Evolutionary conservation across 139 green algal species (phyloP), one percentile per base, ranked within the genome.

Genomic region (Haematococcus lacustris): DNA sequence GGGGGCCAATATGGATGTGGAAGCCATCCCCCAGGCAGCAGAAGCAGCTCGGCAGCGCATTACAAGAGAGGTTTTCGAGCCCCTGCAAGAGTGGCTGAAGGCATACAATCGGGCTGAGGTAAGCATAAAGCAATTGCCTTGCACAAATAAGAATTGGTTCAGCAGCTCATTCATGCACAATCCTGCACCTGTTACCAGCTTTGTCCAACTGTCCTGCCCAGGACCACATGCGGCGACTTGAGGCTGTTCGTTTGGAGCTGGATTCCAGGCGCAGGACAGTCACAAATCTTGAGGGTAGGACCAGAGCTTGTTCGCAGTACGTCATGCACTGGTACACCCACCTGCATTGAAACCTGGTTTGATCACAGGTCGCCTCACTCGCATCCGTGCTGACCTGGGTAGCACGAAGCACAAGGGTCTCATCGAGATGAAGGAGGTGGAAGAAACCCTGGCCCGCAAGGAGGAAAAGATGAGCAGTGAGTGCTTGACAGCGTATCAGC

Each of bases 221-320:
- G 80, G 84, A 87, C 47, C 85, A 87, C 57, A 93, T 95, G 89
- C 87, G 80, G 70, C 83, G 80, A 70, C 74, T 96, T 41, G 91
- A 96, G 81, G 68, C 62, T 2, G 77, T 96, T 65, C 73, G 91
- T 0, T 81, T 96, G 43, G 91, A 96, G 78, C 82, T 96, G 51
- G 91, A 96, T 73, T 96, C 90, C 0, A 82, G 91, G 26, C 74
- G 90, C 23, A 76, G 90, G 34, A 96, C 91, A 13, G 91, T 96
- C n/a, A 77, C 76, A 66, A 80, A 77, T 32, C 85, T 96, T 62
- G 68, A 79, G 9, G 78, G 82, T 84, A 40, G 33, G 68, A 41
- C 5, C n/a, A n/a, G n/a, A n/a, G n/a, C n/a, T n/a, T n/a, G n/a
- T n/a, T n/a, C n/a, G n/a, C n/a, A n/a, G n/a, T n/a, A n/a, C n/a